Conservation (phyloP, 2,329 filamentous ascomycete genomes). For the Paracoccidioides brasiliensis region DNA sequence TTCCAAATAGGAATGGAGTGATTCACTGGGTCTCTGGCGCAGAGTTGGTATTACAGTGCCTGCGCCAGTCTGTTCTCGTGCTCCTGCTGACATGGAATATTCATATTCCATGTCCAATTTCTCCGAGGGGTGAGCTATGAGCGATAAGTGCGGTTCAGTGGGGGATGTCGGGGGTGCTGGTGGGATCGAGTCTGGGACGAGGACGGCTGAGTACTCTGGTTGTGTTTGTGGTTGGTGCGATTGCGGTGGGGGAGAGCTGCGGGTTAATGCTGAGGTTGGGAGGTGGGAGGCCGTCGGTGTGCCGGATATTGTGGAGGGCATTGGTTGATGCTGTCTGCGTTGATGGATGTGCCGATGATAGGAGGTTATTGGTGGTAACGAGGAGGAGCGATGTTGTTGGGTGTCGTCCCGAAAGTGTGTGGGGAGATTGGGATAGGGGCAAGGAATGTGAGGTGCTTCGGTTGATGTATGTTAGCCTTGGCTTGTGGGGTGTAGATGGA, state of each 20-base stretch:
- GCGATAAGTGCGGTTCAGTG: background rate
- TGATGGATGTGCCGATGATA: background rate
- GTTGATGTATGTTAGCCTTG: background rate
- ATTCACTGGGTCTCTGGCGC: constrained; percentile 13
- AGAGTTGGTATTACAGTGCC: constrained; percentile 4
- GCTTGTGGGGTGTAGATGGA: background rate
- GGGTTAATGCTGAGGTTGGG: background rate
- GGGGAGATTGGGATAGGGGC: background rate
- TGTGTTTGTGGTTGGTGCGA: background rate
- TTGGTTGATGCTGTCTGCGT: background rate
- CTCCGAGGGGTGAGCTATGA: background rate
- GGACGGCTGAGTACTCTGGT: background rate
- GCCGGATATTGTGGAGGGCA: constrained; percentile 6
- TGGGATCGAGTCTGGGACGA: constrained; percentile 7
- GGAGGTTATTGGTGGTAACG: background rate
- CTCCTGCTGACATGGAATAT: background rate
- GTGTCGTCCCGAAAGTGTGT: background rate
- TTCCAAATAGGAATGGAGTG: constrained; percentile 18
- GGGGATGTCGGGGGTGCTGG: background rate
- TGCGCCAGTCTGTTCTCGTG: background rate
- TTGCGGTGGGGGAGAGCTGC: background rate
- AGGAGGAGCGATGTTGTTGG: background rate
- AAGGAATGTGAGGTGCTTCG: too few species aligned
- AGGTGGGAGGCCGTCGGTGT: constrained; percentile 4
- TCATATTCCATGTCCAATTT: background rate